phyloP scores from a whole-genome alignment of 1,284 basidiomycete genomes.

The Sanguinoderma infundibulare region DNA sequence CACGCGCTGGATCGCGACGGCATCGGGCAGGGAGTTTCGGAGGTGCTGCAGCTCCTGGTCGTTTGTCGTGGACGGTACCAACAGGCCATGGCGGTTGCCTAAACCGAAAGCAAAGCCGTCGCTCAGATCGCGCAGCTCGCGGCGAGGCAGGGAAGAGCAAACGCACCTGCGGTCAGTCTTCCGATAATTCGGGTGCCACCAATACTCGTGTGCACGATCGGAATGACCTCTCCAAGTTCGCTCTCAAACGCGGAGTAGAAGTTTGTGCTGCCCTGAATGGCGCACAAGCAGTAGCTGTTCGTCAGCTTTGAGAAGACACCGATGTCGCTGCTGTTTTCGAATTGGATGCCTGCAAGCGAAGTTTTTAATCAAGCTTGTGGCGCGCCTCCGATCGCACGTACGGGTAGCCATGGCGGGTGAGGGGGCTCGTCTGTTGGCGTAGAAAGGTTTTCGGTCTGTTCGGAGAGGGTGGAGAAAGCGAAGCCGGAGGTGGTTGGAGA shows the following conservation, averaged over 20 bases:
- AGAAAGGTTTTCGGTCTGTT: background rate
- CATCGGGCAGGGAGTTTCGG: conserved; percentile 93
- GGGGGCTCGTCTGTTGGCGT: conserved; percentile 2
- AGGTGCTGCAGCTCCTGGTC: conserved; percentile 99
- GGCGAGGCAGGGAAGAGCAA: background rate
- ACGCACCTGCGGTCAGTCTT: conserved; percentile 85
- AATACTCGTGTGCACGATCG: conserved; percentile 97
- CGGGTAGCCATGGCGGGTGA: conserved; percentile 65
- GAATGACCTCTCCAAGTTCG: conserved; percentile 92
- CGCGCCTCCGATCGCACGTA: conserved; percentile 38
- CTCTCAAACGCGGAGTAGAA: conserved; percentile 98
- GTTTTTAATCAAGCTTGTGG: conserved; percentile 2
- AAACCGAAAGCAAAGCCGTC: background rate
- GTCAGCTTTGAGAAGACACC: conserved; percentile 95
- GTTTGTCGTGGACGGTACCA: conserved; percentile 94
- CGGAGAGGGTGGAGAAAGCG: background rate
- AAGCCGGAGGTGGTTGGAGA: background rate
- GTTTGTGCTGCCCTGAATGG: conserved; percentile 95
- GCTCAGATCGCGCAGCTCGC: background rate
- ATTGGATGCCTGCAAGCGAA: conserved; percentile 74
- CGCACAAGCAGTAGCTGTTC: conserved; percentile 93
- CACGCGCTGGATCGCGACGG: conserved; percentile 92
- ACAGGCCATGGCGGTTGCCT: conserved; percentile 95
- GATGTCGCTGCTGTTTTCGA: conserved; percentile 97
- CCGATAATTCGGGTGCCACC: conserved; percentile 96